phyloP scores from a whole-genome alignment of 129 eudicot genomes.

The Helichrysum umbraculigerum region DNA sequence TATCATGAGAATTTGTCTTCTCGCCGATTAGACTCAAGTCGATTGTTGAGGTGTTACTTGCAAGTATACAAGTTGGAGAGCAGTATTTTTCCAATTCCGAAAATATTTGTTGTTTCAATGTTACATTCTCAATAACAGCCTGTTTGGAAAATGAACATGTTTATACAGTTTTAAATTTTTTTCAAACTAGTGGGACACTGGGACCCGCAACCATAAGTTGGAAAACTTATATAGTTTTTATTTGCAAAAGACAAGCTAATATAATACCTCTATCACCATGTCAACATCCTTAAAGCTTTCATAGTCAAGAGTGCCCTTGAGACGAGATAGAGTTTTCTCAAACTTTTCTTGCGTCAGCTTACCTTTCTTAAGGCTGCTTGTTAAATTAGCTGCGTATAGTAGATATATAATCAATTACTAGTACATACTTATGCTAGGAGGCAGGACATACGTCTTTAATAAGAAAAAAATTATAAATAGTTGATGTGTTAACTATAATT shows the following conservation, averaged over 20 bases:
- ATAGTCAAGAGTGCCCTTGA: constrained; percentile 75
- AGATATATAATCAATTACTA: not conserved
- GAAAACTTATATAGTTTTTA: not conserved
- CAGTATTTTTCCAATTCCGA: constrained; percentile 64
- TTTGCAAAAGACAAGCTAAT: not conserved
- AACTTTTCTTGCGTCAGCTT: constrained; percentile 72
- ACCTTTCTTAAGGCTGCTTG: constrained; percentile 95
- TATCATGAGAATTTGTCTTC: constrained; percentile 62
- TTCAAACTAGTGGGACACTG: not conserved
- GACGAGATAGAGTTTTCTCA: constrained; percentile 72
- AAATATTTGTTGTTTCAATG: constrained; percentile 71
- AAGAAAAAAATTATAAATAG: not conserved
- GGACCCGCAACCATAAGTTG: not conserved
- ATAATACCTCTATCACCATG: constrained; percentile 91
- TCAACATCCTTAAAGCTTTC: constrained; percentile 89
- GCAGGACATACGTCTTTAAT: not conserved
- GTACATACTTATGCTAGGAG: not conserved
- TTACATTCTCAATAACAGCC: constrained; percentile 78
- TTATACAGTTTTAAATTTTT: not conserved
- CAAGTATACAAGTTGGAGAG: constrained; percentile 68
- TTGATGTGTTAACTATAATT: not conserved
- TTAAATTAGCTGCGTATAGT: constrained; percentile 62
- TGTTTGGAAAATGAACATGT: constrained; percentile 26
- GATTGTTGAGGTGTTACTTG: constrained; percentile 71
- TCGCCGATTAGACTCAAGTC: constrained; percentile 67